phyloP scores from a whole-genome alignment of 768 basidiomycete genomes.

The Suillus variegatus region DNA sequence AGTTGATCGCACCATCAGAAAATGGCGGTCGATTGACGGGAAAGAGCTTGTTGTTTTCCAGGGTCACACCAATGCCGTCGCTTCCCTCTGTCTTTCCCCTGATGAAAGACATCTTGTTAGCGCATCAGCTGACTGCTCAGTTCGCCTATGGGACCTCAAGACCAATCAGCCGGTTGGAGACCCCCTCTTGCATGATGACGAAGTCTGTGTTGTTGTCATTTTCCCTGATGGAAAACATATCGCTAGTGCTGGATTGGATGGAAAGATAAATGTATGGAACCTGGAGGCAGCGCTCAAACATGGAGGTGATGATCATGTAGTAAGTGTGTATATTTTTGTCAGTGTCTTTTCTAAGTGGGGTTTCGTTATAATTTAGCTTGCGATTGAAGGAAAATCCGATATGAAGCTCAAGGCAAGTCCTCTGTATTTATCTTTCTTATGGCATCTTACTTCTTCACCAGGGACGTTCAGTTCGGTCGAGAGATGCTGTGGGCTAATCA shows the following conservation, averaged over 20 bases:
- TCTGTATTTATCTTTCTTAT: not conserved
- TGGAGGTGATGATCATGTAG: no score
- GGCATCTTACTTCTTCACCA: not conserved
- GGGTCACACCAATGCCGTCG: no score
- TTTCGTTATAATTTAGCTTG: not conserved
- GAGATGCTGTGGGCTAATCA: not conserved
- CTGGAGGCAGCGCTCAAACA: slow-evolving; percentile 36
- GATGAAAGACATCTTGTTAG: no score
- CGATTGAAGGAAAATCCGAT: not conserved
- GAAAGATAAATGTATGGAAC: slow-evolving; percentile 79
- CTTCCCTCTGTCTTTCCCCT: no score
- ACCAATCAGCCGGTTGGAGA: slow-evolving; percentile 20
- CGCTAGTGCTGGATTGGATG: slow-evolving; percentile 80
- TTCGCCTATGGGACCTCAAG: not conserved
- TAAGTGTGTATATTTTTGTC: not conserved
- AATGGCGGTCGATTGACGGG: no score
- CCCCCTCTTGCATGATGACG: slow-evolving; percentile 73
- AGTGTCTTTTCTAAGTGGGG: not conserved
- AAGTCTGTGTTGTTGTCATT: slow-evolving; percentile 74
- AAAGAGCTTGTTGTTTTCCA: no score
- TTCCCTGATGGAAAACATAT: slow-evolving; percentile 79
- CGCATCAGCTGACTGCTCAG: no score
- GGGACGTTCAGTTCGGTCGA: not conserved
- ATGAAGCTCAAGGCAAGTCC: not conserved
- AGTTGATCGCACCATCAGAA: no score